A percentile compares a stretch with the other conserved stretches of the same genome.
Evolutionary conservation across 345 rosid species (phyloP).

Genomic region (Microcos paniculata): DNA sequence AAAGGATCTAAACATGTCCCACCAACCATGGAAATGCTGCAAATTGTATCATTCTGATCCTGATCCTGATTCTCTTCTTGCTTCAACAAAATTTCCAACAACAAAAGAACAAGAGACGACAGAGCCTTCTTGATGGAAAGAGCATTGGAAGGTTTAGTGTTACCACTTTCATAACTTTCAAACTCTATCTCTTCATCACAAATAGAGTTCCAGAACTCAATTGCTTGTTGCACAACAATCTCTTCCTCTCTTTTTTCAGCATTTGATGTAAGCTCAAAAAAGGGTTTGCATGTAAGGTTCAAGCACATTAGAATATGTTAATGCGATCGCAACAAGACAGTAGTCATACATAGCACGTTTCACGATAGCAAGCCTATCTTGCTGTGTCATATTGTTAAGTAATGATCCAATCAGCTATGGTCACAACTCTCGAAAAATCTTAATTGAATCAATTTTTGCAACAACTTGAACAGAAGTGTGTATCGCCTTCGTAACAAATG

Average conservation of each 20-base stretch:
- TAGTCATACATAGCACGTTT: conserved; percentile 91
- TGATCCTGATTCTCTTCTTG: conserved; percentile 97
- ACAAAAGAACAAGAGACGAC: too few species aligned
- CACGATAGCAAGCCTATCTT: conserved; percentile 48
- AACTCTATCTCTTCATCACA: conserved; percentile 87
- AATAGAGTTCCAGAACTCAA: conserved; percentile 99
- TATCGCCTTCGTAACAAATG: conserved; percentile 70
- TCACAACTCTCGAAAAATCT: conserved; percentile 90
- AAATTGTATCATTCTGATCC: conserved; percentile 71
- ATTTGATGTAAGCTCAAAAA: conserved; percentile 82
- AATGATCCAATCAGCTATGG: conserved; percentile 71
- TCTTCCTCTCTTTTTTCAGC: conserved; percentile 88
- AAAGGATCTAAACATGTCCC: conserved; percentile 96
- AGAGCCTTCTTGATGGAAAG: conserved; percentile 79
- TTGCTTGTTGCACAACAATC: conserved; percentile 90
- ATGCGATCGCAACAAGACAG: conserved; percentile 94
- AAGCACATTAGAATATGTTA: conserved; percentile 77
- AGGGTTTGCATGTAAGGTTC: conserved; percentile 85
- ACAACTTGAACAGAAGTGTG: conserved; percentile 91
- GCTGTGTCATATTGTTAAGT: conserved; percentile 77
- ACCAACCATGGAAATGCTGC: conserved; percentile 97
- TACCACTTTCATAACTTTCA: conserved; percentile 56
- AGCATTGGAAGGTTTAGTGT: conserved; percentile 62
- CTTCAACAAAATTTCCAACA: conserved; percentile 83
- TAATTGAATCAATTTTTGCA: conserved; percentile 88